Base-by-base conservation (phyloP, 352 stramenopile species). In the Thalassiosira ordinaria region DNA sequence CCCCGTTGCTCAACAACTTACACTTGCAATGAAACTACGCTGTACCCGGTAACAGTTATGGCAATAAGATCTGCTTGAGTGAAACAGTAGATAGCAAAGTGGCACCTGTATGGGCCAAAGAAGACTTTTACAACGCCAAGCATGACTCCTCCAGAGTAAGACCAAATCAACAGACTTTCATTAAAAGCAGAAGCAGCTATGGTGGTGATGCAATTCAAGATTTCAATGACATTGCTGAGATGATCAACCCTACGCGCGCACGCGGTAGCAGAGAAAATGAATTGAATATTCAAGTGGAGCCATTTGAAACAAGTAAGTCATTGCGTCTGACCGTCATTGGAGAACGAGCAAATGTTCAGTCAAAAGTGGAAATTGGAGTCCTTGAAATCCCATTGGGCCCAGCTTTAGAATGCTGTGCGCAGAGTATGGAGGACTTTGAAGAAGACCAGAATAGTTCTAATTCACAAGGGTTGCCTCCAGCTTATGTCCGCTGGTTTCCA, bases 401-500 rank as follows among this genome's bases (percentile, higher is more conserved):
- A 39, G 83, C 87, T 22, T 84, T 94, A 59, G 79, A 84, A 76
- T 89, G 86, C 59, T 94, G 87, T 67, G 70, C 76, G 31, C 69
- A 87, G 41, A 74, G 46, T 41, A 81, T 91, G 26, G 86, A 93
- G 69, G 67, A 84, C 53, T 80, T 59, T 35, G 65, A 92, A 63
- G 80, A 89, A 62, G 69, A 89, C 16, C 68, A 41, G 6, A 68
- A 69, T 39, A 68, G 52, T 39, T 1, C 16, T 14, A 61, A 73
- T 1, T 39, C 62, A 51, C 53, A 66, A 64, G 72, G 63, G 24
- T 47, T 80, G 20, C 39, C 53, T 33, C 80, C 80, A 61, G 66
- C 80, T n/a, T 91, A 92, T 57, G 59, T 80, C 55, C 57, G 88
- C 35, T 95, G 90, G 90, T 95, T 95, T 78, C 90, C 90, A 9